Conservation (phyloP, 208 protist genomes). For the Trypanosoma avium region DNA sequence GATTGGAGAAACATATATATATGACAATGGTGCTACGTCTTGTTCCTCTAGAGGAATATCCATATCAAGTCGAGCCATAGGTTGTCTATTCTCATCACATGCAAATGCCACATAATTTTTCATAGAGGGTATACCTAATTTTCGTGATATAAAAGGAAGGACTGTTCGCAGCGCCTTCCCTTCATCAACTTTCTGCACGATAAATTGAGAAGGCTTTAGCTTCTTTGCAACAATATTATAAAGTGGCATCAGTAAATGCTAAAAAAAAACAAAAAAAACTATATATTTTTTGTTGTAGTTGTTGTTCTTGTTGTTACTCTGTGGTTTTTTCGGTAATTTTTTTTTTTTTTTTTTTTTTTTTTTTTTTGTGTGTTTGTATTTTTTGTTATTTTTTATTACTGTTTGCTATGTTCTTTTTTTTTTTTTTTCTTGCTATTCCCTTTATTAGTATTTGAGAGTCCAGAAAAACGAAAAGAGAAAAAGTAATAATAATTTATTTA, state of each 20-base stretch:
- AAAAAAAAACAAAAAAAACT: neutral
- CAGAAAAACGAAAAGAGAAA: neutral
- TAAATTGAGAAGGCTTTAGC: conserved; percentile 1
- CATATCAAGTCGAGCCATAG: conserved; percentile 23
- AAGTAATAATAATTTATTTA: no score
- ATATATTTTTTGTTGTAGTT: conserved; percentile 3
- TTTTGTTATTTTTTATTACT: neutral
- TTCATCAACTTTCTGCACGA: conserved; percentile 23
- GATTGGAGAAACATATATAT: conserved; percentile 25
- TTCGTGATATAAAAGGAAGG: conserved; percentile 17
- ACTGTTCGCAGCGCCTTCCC: conserved; percentile 3
- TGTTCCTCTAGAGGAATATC: conserved; percentile 31
- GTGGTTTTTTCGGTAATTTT: conserved; percentile 6
- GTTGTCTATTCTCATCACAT: conserved; percentile 15
- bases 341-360: conserved; percentile 1
- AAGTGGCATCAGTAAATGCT: conserved; percentile 10
- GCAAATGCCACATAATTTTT: conserved; percentile 17
- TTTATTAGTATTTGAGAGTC: neutral
- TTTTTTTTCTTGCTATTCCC: neutral
- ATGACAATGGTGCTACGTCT: conserved; percentile 6
- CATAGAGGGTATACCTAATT: conserved; percentile 19
- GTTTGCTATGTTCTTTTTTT: conserved; percentile 2
- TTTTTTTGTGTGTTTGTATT: neutral
- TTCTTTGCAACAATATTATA: conserved; percentile 24
- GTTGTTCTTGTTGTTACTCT: no score